A percentile compares a stretch with the other conserved stretches of the same genome.
Evolutionary conservation across 495 filamentous ascomycete species (phyloP).

Genomic region (Talaromyces wortmannii): DNA sequence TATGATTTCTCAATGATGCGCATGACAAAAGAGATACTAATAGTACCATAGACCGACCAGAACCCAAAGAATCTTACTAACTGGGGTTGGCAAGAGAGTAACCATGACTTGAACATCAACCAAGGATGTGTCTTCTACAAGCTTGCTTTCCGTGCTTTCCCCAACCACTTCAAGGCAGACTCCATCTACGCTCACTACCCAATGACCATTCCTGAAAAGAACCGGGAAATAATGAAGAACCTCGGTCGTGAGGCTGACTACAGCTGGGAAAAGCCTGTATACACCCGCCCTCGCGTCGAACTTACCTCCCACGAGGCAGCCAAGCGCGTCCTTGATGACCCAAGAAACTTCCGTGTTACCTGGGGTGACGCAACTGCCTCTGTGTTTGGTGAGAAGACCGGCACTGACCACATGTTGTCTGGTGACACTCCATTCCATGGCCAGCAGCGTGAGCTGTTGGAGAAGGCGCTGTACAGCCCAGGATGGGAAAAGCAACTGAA

Average conservation of each 20-base stretch:
- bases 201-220: constrained; percentile 73
- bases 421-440: constrained; percentile 38
- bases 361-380: constrained; percentile 52
- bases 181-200: constrained; percentile 87
- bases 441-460: constrained; percentile 35
- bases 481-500: constrained; percentile 45
- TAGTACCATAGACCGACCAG: constrained; percentile 45
- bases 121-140: constrained; percentile 85
- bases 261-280: constrained; percentile 58
- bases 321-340: constrained; percentile 54
- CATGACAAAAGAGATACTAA: background rate
- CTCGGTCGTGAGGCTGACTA: constrained; percentile 68
- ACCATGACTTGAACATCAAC: constrained; percentile 65
- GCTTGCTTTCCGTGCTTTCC: constrained; percentile 71
- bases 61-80: constrained; percentile 74
- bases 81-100: constrained; percentile 67
- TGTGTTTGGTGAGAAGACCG: constrained; percentile 45
- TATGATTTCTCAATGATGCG: constrained; percentile 8
- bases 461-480: constrained; percentile 35
- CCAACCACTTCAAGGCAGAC: constrained; percentile 68
- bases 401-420: constrained; percentile 49
- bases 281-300: constrained; percentile 42
- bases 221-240: constrained; percentile 61
- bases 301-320: constrained; percentile 55
- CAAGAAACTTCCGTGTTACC: constrained; percentile 55